Evolutionary conservation across 2,329 filamentous ascomycete genomes (phyloP).

Genomic region (Tothia fuscella): DNA sequence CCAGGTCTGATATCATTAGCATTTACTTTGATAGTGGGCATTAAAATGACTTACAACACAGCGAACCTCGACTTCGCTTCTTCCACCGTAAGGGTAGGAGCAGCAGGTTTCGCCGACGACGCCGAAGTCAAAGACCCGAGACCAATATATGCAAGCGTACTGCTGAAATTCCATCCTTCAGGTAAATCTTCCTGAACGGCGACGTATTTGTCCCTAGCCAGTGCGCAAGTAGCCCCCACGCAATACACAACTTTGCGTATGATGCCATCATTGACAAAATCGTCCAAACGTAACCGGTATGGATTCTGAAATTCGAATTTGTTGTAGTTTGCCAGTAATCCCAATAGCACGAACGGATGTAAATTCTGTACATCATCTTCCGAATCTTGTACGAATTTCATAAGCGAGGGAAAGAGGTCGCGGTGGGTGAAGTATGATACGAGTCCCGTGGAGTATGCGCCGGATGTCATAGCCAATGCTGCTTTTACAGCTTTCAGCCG

Average conservation of each 20-base stretch:
- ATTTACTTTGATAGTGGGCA: background rate
- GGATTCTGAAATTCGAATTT: slow-evolving; percentile 98
- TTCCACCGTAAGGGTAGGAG: slow-evolving; percentile 56
- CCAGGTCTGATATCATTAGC: slow-evolving; percentile 49
- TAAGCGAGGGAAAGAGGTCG: slow-evolving; percentile 85
- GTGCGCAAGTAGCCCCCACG: slow-evolving; percentile 59
- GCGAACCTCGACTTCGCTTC: slow-evolving; percentile 73
- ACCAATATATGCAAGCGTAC: slow-evolving; percentile 73
- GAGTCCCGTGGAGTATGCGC: slow-evolving; percentile 91
- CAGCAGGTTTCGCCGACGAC: slow-evolving; percentile 47
- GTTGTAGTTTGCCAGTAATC: slow-evolving; percentile 92
- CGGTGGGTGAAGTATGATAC: slow-evolving; percentile 91
- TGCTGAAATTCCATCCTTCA: slow-evolving; percentile 75
- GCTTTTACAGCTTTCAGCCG: slow-evolving; percentile 71
- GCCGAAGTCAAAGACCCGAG: slow-evolving; percentile 64
- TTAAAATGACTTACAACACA: slow-evolving; percentile 48
- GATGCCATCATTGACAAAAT: slow-evolving; percentile 85
- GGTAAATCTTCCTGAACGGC: slow-evolving; percentile 81
- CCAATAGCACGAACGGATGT: slow-evolving; percentile 70
- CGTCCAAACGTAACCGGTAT: slow-evolving; percentile 80
- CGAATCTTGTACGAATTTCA: slow-evolving; percentile 84
- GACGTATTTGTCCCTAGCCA: slow-evolving; percentile 63
- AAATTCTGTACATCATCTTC: slow-evolving; percentile 49
- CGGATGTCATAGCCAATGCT: slow-evolving; percentile 72
- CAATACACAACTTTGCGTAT: slow-evolving; percentile 73